Percentiles rank a stretch among this genome's conserved stretches.
phyloP scores from a whole-genome alignment of 257 asterid species.

The Sherardia arvensis region DNA sequence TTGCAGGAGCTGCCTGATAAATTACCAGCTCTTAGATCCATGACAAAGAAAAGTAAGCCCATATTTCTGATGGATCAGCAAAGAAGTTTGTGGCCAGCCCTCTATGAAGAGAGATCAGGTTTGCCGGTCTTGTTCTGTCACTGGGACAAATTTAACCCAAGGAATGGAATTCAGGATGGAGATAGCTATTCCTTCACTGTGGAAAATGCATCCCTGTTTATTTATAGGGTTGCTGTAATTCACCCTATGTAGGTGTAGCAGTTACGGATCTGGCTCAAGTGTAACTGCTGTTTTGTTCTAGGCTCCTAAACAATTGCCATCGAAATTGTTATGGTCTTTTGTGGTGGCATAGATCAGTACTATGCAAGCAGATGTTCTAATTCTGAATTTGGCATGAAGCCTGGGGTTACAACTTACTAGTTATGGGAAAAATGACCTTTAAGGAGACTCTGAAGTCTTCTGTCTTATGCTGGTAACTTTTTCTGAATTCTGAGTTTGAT shows the following conservation, averaged over 20 bases:
- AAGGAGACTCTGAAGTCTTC: too few relatives aligned
- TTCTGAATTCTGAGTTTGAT: neutral
- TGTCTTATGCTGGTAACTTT: neutral
- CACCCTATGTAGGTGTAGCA: conserved; percentile 1
- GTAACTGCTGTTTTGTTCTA: neutral
- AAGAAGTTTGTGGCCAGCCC: conserved; percentile 11
- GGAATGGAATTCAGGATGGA: conserved; percentile 13
- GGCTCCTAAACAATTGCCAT: neutral
- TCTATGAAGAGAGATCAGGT: conserved; percentile 7
- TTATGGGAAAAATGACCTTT: too few relatives aligned
- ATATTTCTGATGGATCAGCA: conserved; percentile 13
- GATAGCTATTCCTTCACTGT: conserved; percentile 11
- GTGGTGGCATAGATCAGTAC: neutral
- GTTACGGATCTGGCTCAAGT: too few relatives aligned
- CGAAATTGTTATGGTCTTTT: neutral
- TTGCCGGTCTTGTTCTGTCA: neutral
- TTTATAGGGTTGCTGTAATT: conserved; percentile 1
- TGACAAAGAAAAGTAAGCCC: neutral
- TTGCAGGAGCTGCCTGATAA: conserved; percentile 12
- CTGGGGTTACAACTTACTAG: neutral
- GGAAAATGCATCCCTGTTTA: neutral
- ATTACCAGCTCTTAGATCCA: conserved; percentile 1
- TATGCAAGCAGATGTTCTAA: too few relatives aligned
- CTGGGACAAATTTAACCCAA: conserved; percentile 14
- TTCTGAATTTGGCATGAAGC: neutral